Evolutionary conservation across 2,329 filamentous ascomycete species (phyloP).

Genomic region (Colletotrichum spaethianum): DNA sequence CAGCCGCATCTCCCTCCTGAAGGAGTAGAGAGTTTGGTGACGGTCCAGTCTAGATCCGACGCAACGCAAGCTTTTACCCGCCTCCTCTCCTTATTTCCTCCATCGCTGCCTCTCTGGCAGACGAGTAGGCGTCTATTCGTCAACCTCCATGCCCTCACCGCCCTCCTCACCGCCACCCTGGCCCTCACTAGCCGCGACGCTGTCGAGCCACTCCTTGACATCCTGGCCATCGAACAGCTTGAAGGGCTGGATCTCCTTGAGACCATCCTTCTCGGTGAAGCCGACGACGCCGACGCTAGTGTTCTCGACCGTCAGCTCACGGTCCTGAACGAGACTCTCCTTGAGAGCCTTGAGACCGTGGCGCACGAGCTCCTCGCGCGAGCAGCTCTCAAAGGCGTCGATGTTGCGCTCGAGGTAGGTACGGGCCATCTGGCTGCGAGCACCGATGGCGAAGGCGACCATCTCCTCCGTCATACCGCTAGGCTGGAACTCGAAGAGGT

Average conservation of each 20-base stretch:
- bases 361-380: conserved; percentile 87
- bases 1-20: not conserved
- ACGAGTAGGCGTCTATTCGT: conserved; percentile 44
- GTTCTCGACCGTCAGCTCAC: conserved; percentile 97
- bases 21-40: not conserved
- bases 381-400: conserved; percentile 83
- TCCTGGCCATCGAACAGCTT: conserved; percentile 92
- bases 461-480: conserved; percentile 98
- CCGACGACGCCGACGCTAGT: conserved; percentile 92
- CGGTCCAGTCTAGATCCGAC: conserved; percentile 9
- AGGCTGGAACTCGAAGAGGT: conserved; percentile 98
- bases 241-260: conserved; percentile 80
- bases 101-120: not conserved
- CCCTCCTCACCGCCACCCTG: conserved; percentile 58
- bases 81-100: not conserved
- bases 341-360: conserved; percentile 94
- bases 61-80: conserved; percentile 19
- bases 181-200: conserved; percentile 68
- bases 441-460: conserved; percentile 95
- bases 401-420: conserved; percentile 96
- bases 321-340: conserved; percentile 96
- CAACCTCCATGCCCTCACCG: conserved; percentile 53
- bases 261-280: conserved; percentile 61
- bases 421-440: conserved; percentile 95
- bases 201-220: conserved; percentile 88